Conservation (phyloP, 345 rosid genomes). For the Clausena lansium region DNA sequence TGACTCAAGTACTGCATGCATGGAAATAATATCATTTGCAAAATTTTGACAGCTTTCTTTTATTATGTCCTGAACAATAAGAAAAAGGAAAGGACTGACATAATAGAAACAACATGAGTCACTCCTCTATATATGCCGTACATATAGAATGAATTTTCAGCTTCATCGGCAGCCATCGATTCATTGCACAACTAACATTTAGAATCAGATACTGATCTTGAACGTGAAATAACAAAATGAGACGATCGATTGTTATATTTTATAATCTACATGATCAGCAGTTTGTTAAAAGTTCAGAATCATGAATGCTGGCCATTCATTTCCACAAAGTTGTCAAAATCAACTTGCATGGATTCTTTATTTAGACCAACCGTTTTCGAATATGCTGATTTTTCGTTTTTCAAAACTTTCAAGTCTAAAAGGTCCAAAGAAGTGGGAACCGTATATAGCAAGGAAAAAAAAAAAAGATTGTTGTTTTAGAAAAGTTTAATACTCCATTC, state of each 20-base stretch:
- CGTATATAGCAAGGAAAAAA: neutral
- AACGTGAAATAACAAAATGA: neutral
- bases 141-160: neutral
- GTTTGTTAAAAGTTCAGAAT: neutral
- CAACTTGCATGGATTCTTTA: neutral
- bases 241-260: neutral
- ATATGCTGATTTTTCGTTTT: neutral
- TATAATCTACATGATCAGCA: neutral
- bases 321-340: neutral
- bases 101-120: too few relatives aligned
- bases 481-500: neutral
- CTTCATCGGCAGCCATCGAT: neutral
- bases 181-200: neutral
- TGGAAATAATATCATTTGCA: neutral
- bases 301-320: neutral
- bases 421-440: neutral
- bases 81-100: too few relatives aligned
- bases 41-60: too few relatives aligned
- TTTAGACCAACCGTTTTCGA: neutral
- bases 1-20: neutral
- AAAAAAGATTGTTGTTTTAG: neutral
- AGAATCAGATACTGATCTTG: slow-evolving; percentile 13
- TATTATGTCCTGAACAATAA: too few relatives aligned
- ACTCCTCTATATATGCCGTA: neutral
- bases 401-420: neutral